Percentiles rank a stretch among this genome's conserved stretches.
Evolutionary conservation across 257 asterid species (phyloP).

Genomic region (Nicotiana sylvestris): DNA sequence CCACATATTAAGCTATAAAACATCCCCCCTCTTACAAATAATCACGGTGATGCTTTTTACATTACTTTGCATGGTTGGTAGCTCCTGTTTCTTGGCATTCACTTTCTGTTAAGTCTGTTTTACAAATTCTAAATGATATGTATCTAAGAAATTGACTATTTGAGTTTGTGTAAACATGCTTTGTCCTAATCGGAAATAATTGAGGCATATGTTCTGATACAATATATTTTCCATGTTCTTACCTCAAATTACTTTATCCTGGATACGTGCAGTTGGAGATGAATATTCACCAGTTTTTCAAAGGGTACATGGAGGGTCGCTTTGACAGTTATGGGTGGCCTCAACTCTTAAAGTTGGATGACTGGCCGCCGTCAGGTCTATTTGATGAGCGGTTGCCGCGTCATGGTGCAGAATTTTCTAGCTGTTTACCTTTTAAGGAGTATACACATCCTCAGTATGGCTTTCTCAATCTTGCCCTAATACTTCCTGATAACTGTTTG

Average conservation of each 20-base stretch:
- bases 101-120: not conserved
- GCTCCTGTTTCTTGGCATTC: not conserved
- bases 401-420: conserved; percentile 1
- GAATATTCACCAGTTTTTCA: conserved; percentile 58
- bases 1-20: no score
- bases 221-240: not conserved
- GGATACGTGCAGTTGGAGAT: conserved; percentile 54
- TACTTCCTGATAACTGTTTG: not conserved
- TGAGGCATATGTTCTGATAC: not conserved
- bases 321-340: conserved; percentile 11
- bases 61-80: not conserved
- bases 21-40: not conserved
- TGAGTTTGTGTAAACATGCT: not conserved
- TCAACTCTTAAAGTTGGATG: not conserved
- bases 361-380: conserved; percentile 7
- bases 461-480: not conserved
- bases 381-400: conserved; percentile 5
- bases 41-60: not conserved
- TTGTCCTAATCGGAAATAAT: not conserved
- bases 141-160: not conserved
- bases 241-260: not conserved
- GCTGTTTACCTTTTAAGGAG: conserved; percentile 8
- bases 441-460: conserved; percentile 10
- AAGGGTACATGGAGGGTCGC: conserved; percentile 41
- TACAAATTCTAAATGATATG: not conserved